A percentile compares a stretch with the other conserved stretches of the same genome.
These are phyloP conservation scores for Russula ochroleuca DNA, from an alignment of 768 basidiomycete species.

Conservation along the genomic window DNA sequence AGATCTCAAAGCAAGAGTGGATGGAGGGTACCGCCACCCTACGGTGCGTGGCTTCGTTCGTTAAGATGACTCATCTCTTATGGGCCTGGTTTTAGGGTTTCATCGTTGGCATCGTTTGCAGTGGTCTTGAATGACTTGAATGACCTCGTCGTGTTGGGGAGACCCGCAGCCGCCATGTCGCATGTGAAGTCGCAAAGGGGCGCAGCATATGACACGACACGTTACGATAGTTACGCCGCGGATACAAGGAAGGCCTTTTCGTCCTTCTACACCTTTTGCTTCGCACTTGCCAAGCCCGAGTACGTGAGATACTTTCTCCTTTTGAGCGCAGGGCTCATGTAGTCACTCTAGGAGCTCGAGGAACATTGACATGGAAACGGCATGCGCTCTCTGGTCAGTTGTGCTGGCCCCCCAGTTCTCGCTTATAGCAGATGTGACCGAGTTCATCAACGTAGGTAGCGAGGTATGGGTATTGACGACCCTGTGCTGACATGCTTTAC, in stretches of 20 bases:
- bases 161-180: conserved; percentile 34
- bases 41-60: conserved; percentile 37
- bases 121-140: conserved; percentile 58
- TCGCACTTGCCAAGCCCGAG: conserved; percentile 65
- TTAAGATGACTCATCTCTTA: conserved; percentile 19
- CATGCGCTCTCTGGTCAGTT: conserved; percentile 72
- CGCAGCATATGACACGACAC: conserved; percentile 53
- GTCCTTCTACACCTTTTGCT: conserved; percentile 68
- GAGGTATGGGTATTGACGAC: background rate
- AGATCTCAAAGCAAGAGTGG: conserved; percentile 68
- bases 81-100: conserved; percentile 38
- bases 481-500: conserved; percentile 3
- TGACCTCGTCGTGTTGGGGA: conserved; percentile 50
- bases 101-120: conserved; percentile 47
- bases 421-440: conserved; percentile 57
- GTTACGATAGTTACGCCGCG: conserved; percentile 47
- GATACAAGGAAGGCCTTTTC: conserved; percentile 52
- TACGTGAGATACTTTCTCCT: conserved; percentile 40
- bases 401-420: conserved; percentile 63
- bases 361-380: conserved; percentile 83
- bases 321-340: background rate
- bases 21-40: conserved; percentile 46
- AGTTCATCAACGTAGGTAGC: conserved; percentile 57
- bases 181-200: conserved; percentile 37
- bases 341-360: conserved; percentile 50